Base-by-base conservation (phyloP, 176 grass and related monocot genomes). In the Raddia distichophylla region DNA sequence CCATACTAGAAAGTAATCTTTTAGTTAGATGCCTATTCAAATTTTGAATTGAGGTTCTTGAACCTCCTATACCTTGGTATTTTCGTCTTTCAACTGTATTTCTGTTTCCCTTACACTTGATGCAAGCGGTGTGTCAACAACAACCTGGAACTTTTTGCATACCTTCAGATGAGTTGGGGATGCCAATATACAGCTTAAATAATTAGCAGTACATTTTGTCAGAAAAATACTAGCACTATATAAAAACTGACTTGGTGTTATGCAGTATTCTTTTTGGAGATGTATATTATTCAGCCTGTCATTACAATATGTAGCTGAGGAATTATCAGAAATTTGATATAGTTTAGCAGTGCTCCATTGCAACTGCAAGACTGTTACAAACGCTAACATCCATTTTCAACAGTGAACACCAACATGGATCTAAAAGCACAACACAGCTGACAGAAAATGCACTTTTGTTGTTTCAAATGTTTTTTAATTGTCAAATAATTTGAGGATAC, bases 11-110 rank as follows among this genome's bases (percentile, higher is more conserved):
- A 19, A 79, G 67, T 20, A 69, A 64, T 74, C 75, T 43, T 61
- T 46, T 59, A 10, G 86, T 86, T 76, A 60, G n/a, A 10, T 8
- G 9, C 19, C 58, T 60, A 60, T 27, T 85, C 62, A 22, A 54
- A 85, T 83, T 66, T 47, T 90, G 83, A 67, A 74, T 89, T 42
- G 33, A 88, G 40, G 37, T 45, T 84, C 35, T 76, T 34, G 82
- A 87, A 80, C 65, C 84, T 73, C 17, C 70, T 69, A 80, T 89
- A 80, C 53, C 63, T 71, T 87, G 15, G 67, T 46, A 63, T 74
- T 80, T 83, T 69, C 83, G 15, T 63, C 47, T 35, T 62, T 77
- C 50, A 67, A 52, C 56, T 19, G 12, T 52, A 35, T 46, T 42
- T 47, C 53, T 48, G 8, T 58, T 46, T 47, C n/a, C 43, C 2